Percentiles rank a stretch among this genome's conserved stretches.
Conservation (phyloP, 2,329 filamentous ascomycete genomes). For the Coniochaeta ligniaria region DNA sequence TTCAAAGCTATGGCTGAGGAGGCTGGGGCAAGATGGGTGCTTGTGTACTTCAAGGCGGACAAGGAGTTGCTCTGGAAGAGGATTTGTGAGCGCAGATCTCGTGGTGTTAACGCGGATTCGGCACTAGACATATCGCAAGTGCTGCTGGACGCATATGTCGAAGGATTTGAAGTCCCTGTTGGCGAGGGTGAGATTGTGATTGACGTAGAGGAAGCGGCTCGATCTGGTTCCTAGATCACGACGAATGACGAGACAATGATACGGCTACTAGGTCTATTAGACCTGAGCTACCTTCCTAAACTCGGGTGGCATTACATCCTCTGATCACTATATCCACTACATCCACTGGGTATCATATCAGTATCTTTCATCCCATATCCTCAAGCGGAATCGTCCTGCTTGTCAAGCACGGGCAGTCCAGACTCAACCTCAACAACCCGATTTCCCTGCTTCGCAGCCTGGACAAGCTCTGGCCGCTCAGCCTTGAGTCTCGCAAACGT, state of each 20-base stretch:
- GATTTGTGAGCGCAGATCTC: conserved; percentile 16
- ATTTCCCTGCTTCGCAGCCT: not conserved
- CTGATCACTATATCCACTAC: not conserved
- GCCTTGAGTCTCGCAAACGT: conserved; percentile 12
- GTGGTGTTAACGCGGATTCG: conserved; percentile 9
- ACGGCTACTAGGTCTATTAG: too few relatives aligned
- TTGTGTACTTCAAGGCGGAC: conserved; percentile 19
- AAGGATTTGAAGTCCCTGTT: conserved; percentile 8
- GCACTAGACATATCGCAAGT: conserved; percentile 8
- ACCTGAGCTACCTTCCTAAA: too few relatives aligned
- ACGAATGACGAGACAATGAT: too few relatives aligned
- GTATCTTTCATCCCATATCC: not conserved
- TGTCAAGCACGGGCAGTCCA: not conserved
- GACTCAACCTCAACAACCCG: not conserved
- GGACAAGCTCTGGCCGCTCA: conserved; percentile 11
- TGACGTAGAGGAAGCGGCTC: not conserved
- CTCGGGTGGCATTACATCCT: not conserved
- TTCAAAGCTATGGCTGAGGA: conserved; percentile 17
- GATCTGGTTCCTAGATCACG: not conserved
- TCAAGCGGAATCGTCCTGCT: not conserved
- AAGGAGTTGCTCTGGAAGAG: conserved; percentile 21
- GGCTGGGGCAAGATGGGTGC: conserved; percentile 19
- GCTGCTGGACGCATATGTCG: conserved; percentile 8
- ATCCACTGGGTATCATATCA: not conserved
- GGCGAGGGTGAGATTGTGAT: conserved; percentile 10